phyloP scores from a whole-genome alignment of 176 grass and related monocot genomes.

The Aegilops sharonensis region DNA sequence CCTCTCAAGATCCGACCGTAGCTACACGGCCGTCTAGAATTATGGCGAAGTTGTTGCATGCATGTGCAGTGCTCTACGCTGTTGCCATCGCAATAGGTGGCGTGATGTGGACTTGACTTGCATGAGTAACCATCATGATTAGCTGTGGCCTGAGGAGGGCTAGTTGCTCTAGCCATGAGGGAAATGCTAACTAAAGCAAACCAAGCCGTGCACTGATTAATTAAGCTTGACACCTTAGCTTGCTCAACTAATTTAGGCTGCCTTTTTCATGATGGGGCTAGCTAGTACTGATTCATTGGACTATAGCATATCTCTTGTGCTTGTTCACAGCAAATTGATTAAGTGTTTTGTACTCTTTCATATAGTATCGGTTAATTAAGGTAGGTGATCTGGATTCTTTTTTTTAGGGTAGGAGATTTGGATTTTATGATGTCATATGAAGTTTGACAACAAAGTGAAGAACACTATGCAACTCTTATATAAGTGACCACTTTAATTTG shows the following conservation, averaged over 20 bases:
- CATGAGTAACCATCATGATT: slow-evolving; percentile 47
- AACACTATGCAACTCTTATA: neutral
- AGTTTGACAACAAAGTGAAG: neutral
- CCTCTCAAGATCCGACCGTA: no score
- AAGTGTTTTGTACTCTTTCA: neutral
- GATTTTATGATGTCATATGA: neutral
- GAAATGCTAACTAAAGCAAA: slow-evolving; percentile 13
- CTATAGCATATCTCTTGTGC: no score
- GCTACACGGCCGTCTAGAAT: no score
- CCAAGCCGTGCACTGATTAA: slow-evolving; percentile 25
- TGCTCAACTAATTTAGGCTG: slow-evolving; percentile 37
- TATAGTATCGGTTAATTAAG: neutral
- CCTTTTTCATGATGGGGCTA: slow-evolving; percentile 13
- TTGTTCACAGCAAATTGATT: neutral
- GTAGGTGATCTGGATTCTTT: neutral
- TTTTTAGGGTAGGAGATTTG: neutral
- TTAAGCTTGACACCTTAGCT: neutral
- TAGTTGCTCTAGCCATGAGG: slow-evolving; percentile 29
- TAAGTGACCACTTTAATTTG: neutral
- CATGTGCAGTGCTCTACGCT: slow-evolving; percentile 13
- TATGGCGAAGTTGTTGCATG: neutral
- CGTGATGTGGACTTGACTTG: slow-evolving; percentile 55
- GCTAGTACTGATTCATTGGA: neutral
- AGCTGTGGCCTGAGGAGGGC: slow-evolving; percentile 4
- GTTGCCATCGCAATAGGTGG: slow-evolving; percentile 41